Conservation (phyloP, 106 monocot species). For the Platanthera zijinensis region DNA sequence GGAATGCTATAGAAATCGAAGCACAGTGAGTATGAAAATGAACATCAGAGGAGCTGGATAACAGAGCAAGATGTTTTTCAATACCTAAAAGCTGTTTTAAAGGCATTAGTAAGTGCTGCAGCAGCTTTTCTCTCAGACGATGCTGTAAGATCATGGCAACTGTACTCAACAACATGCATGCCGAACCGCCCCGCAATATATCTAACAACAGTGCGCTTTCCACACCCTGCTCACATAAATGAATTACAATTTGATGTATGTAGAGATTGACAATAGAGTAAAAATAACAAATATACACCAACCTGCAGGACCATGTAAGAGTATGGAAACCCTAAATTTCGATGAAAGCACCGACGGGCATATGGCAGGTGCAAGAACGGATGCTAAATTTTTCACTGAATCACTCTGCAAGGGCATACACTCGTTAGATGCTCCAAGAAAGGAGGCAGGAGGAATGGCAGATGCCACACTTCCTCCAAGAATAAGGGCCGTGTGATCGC, state of each 20-base stretch:
- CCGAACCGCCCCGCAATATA: conserved; percentile 63
- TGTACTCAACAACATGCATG: conserved; percentile 85
- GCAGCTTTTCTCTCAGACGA: conserved; percentile 70
- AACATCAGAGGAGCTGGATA: background rate
- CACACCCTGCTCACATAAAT: conserved; percentile 52
- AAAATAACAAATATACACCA: background rate
- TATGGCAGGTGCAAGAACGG: conserved; percentile 53
- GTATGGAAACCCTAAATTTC: conserved; percentile 65
- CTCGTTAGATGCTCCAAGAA: conserved; percentile 21
- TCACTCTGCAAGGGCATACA: conserved; percentile 59
- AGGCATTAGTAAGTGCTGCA: conserved; percentile 55
- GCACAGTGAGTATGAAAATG: background rate
- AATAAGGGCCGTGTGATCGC: conserved; percentile 68
- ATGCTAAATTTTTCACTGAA: conserved; percentile 49
- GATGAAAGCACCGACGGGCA: conserved; percentile 60
- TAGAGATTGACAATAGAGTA: conserved; percentile 2
- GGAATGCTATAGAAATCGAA: background rate
- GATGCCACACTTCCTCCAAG: conserved; percentile 71
- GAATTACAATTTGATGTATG: background rate
- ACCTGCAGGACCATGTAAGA: conserved; percentile 81
- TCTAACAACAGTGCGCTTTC: conserved; percentile 72
- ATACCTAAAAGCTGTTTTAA: conserved; percentile 67
- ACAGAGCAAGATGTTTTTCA: background rate
- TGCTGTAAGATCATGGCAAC: conserved; percentile 72
- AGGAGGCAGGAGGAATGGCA: conserved; percentile 58